A percentile compares a stretch with the other conserved stretches of the same genome.
Conservation (phyloP, 805 yeast species). For the Cyberlindnera samutprakarnensis region DNA sequence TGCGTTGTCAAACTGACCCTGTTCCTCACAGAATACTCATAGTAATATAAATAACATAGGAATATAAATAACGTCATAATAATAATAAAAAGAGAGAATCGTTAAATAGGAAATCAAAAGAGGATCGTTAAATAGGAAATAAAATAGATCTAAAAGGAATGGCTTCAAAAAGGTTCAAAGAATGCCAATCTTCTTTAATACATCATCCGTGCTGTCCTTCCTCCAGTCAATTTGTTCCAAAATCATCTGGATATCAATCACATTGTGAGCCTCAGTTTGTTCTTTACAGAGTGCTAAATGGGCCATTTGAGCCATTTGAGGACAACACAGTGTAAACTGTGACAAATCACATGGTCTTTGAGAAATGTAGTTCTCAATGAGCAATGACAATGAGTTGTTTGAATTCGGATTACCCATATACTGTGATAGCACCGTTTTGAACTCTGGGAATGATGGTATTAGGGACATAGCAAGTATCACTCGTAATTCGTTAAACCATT, state of each 20-base stretch:
- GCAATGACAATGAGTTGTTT: background rate
- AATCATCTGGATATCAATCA: conserved; percentile 21
- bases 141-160: background rate
- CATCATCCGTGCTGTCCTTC: conserved; percentile 27
- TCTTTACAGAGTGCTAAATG: background rate
- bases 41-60: too few relatives aligned
- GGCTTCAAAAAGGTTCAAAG: conserved; percentile 11
- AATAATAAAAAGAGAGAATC: background rate
- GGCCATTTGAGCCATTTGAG: background rate
- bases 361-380: background rate
- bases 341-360: too few relatives aligned
- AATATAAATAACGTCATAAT: background rate
- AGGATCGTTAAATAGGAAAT: too few relatives aligned
- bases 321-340: conserved; percentile 3
- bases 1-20: too few relatives aligned
- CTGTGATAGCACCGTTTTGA: background rate
- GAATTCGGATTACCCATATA: background rate
- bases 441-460: background rate
- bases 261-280: conserved; percentile 4
- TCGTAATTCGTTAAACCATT: conserved; percentile 1
- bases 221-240: conserved; percentile 27
- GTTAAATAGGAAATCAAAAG: too few relatives aligned
- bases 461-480: background rate
- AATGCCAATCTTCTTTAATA: conserved; percentile 26
- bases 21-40: too few relatives aligned